Percentiles rank a stretch among this genome's conserved stretches.
These are phyloP conservation scores for Talaromyces sp. DNA, from an alignment of 2,329 filamentous ascomycete species.

Conservation along the genomic window DNA sequence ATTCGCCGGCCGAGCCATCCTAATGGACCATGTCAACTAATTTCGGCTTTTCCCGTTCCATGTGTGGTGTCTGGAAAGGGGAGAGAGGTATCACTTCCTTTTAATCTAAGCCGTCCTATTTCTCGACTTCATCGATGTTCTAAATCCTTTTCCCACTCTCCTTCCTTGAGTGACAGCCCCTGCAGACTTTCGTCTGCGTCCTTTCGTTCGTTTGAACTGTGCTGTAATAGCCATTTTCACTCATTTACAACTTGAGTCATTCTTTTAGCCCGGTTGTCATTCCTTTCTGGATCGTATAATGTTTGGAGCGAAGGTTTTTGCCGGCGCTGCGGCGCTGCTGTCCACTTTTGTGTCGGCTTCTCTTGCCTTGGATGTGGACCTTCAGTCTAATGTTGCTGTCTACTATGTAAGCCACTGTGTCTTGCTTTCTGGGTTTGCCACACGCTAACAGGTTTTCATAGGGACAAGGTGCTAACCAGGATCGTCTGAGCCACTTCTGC, in stretches of 20 bases:
- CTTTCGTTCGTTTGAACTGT: slow-evolving; percentile 51
- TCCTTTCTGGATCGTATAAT: slow-evolving; percentile 39
- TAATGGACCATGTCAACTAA: background rate
- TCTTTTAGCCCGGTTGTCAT: slow-evolving; percentile 35
- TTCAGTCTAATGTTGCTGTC: slow-evolving; percentile 54
- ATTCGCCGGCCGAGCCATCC: background rate
- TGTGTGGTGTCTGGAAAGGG: background rate
- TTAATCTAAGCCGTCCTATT: slow-evolving; percentile 4
- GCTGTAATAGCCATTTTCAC: slow-evolving; percentile 32
- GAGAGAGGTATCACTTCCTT: background rate
- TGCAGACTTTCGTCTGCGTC: slow-evolving; percentile 56
- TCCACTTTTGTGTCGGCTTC: slow-evolving; percentile 34
- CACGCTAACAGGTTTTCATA: slow-evolving; percentile 24
- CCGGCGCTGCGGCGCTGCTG: slow-evolving; percentile 38
- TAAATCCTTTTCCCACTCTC: slow-evolving; percentile 9
- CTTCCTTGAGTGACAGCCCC: slow-evolving; percentile 22
- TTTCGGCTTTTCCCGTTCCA: background rate
- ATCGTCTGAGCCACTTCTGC: slow-evolving; percentile 55
- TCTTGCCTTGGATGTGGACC: slow-evolving; percentile 45
- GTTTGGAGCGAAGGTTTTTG: slow-evolving; percentile 37
- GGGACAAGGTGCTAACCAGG: slow-evolving; percentile 57
- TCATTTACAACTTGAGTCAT: slow-evolving; percentile 33
- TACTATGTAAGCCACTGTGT: slow-evolving; percentile 51
- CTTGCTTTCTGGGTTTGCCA: background rate
- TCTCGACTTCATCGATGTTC: background rate